A percentile compares a stretch with the other conserved stretches of the same genome.
phyloP scores from a whole-genome alignment of 371 early-diverging fungal genomes.

The Mortierella sp. region DNA sequence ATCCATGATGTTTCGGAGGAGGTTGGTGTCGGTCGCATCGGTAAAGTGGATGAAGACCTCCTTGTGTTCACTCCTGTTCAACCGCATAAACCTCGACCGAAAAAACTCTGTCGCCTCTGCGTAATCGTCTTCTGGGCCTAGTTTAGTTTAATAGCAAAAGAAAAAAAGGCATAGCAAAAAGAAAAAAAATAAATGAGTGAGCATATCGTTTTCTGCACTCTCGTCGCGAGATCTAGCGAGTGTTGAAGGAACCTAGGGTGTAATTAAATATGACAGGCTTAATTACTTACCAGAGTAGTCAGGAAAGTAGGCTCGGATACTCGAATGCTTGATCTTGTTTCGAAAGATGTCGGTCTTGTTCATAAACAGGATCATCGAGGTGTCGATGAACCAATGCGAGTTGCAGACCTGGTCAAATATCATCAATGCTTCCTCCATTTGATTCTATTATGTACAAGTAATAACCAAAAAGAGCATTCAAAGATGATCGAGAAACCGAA shows the following conservation, averaged over 20 bases:
- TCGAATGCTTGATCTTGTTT: constrained; percentile 83
- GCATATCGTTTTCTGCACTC: neutral
- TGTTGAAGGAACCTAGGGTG: neutral
- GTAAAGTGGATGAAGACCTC: constrained; percentile 71
- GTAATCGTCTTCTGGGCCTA: constrained; percentile 63
- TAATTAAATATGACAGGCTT: too few relatives aligned
- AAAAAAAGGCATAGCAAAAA: neutral
- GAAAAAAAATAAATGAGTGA: neutral
- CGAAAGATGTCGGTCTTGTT: constrained; percentile 97
- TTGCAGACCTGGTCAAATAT: constrained; percentile 97
- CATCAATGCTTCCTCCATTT: constrained; percentile 96
- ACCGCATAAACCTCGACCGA: constrained; percentile 70
- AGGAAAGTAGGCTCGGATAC: constrained; percentile 88
- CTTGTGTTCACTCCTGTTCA: constrained; percentile 69
- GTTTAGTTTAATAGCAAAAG: neutral
- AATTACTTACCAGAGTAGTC: constrained; percentile 69
- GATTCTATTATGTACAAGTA: constrained; percentile 37
- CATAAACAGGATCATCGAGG: constrained; percentile 94
- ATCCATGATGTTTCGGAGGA: constrained; percentile 71
- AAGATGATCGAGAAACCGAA: neutral
- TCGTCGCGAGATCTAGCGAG: neutral
- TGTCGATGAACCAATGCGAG: constrained; percentile 92
- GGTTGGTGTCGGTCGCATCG: constrained; percentile 72
- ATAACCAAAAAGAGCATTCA: neutral
- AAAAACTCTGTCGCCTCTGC: constrained; percentile 71